Evolutionary conservation across 768 basidiomycete genomes (phyloP).

Genomic region (Sporobolomyces phaffii): DNA sequence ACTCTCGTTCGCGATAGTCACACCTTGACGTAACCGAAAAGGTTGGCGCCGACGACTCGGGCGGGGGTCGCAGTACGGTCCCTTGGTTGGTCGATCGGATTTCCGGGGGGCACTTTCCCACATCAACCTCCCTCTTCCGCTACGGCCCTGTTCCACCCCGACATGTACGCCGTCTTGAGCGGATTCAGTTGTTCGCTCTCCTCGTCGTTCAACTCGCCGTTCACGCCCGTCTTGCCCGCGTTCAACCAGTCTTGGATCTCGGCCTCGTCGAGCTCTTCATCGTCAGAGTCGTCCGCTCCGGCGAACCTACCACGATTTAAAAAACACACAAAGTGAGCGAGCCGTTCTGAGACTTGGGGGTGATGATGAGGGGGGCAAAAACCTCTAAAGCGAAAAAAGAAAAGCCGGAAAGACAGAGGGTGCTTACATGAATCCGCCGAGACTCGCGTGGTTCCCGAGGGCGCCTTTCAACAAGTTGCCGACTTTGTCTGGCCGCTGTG

Average conservation of each 20-base stretch:
- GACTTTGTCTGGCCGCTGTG: not conserved
- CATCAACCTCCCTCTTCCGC: conserved; percentile 6
- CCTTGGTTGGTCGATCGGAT: too few species aligned
- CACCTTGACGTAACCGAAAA: too few species aligned
- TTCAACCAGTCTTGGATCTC: conserved; percentile 20
- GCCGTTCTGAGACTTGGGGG: too few species aligned
- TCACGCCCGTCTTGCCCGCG: not conserved
- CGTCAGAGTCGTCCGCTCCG: not conserved
- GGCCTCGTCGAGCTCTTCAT: conserved; percentile 14
- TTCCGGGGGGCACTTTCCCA: not conserved
- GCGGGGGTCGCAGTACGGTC: too few species aligned
- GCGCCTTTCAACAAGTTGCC: conserved; percentile 23
- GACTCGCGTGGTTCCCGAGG: not conserved
- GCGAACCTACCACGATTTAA: not conserved
- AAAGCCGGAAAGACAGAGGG: not conserved
- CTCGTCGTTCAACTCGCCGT: conserved; percentile 29
- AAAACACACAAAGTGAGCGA: too few species aligned
- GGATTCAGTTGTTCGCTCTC: conserved; percentile 32
- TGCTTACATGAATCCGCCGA: conserved; percentile 29
- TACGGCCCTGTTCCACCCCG: conserved; percentile 14
- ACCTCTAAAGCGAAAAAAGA: not conserved
- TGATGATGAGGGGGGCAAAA: not conserved
- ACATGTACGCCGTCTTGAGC: conserved; percentile 24
- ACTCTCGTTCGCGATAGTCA: too few species aligned
- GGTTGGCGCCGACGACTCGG: too few species aligned